phyloP scores from a whole-genome alignment of 495 filamentous ascomycete genomes.

The Tuber brumale region DNA sequence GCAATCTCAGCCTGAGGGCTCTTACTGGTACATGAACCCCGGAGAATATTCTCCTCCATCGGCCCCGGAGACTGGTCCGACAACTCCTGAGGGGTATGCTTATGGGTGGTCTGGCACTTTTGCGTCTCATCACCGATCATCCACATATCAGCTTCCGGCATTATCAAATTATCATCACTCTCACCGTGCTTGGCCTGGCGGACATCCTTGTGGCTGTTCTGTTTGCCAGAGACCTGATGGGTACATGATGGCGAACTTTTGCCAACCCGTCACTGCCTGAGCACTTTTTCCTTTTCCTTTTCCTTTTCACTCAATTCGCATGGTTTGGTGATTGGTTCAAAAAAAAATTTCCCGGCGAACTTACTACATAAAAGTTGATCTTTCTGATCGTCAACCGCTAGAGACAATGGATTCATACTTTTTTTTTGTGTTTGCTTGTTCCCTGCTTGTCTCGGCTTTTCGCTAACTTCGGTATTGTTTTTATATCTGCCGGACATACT shows the following conservation, averaged over 20 bases:
- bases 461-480: slow-evolving; percentile 20
- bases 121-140: slow-evolving; percentile 44
- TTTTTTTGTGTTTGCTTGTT: slow-evolving; percentile 40
- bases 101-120: slow-evolving; percentile 42
- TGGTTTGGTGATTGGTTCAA: slow-evolving; percentile 30
- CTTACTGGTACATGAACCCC: background rate
- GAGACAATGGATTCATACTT: slow-evolving; percentile 41
- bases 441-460: slow-evolving; percentile 43
- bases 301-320: slow-evolving; percentile 10
- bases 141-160: slow-evolving; percentile 44
- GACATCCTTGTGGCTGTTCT: slow-evolving; percentile 62
- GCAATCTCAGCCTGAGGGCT: background rate
- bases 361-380: slow-evolving; percentile 41
- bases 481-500: slow-evolving; percentile 42
- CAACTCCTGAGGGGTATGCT: slow-evolving; percentile 53
- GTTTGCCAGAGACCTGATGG: slow-evolving; percentile 59
- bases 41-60: slow-evolving; percentile 61
- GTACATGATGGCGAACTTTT: slow-evolving; percentile 57
- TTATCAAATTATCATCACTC: slow-evolving; percentile 47
- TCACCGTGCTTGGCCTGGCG: slow-evolving; percentile 56
- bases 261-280: slow-evolving; percentile 61
- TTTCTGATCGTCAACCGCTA: slow-evolving; percentile 35
- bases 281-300: slow-evolving; percentile 8
- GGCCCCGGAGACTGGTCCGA: slow-evolving; percentile 61
- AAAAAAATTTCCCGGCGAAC: slow-evolving; percentile 18